Evolutionary conservation across 345 rosid genomes (phyloP).

Genomic region (Lepidium africanum): DNA sequence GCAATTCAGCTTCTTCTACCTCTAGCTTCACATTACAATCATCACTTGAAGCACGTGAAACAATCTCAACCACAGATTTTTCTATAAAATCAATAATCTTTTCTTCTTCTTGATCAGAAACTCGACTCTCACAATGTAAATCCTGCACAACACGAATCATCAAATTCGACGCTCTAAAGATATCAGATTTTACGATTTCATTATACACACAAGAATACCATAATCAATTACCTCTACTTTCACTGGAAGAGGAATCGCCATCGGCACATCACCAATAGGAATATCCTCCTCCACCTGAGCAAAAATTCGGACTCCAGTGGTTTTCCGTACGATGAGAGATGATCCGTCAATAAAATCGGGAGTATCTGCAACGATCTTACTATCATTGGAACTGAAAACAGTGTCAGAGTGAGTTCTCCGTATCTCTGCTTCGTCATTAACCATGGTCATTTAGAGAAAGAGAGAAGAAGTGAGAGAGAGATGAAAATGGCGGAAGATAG

Average conservation of each 20-base stretch:
- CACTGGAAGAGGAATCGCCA: neutral
- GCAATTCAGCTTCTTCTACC: neutral
- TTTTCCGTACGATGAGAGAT: conserved; percentile 20
- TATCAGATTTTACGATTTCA: conserved; percentile 3
- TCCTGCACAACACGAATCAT: conserved; percentile 13
- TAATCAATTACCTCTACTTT: conserved; percentile 1
- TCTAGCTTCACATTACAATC: neutral
- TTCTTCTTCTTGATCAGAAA: neutral
- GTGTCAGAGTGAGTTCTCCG: neutral
- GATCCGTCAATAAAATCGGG: neutral
- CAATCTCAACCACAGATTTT: neutral
- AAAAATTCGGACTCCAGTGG: conserved; percentile 37
- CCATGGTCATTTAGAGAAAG: neutral
- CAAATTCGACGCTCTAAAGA: neutral
- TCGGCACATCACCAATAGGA: neutral
- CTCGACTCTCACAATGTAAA: neutral
- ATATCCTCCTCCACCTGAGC: neutral
- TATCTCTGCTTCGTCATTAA: neutral
- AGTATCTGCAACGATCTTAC: conserved; percentile 3
- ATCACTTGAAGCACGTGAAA: neutral
- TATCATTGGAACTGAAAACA: neutral
- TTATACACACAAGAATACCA: neutral
- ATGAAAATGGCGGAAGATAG: neutral
- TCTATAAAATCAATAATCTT: neutral
- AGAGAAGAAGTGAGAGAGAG: neutral